phyloP scores from a whole-genome alignment of 495 filamentous ascomycete genomes.

The Daldinia childiae region DNA sequence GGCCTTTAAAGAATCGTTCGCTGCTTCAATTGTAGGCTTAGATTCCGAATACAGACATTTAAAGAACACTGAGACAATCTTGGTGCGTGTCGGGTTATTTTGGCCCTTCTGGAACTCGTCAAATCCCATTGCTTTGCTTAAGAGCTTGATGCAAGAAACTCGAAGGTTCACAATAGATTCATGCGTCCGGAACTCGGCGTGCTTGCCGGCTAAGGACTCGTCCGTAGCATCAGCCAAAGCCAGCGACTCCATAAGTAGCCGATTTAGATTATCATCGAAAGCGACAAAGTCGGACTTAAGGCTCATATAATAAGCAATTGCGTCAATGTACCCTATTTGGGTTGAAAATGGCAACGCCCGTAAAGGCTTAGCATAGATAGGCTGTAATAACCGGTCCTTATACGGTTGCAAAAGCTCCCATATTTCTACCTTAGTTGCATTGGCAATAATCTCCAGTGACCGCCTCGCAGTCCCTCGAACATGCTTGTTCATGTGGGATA shows the following conservation, averaged over 20 bases:
- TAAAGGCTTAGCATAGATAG: slow-evolving; percentile 94
- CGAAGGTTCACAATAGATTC: slow-evolving; percentile 91
- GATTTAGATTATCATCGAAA: slow-evolving; percentile 89
- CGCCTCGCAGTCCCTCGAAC: slow-evolving; percentile 86
- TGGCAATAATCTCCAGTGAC: slow-evolving; percentile 81
- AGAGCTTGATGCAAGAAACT: slow-evolving; percentile 90
- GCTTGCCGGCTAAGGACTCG: slow-evolving; percentile 84
- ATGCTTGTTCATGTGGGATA: slow-evolving; percentile 93
- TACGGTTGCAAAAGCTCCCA: slow-evolving; percentile 87
- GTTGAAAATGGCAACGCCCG: slow-evolving; percentile 89
- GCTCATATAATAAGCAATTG: slow-evolving; percentile 90
- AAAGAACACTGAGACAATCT: slow-evolving; percentile 96
- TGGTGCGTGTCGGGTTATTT: slow-evolving; percentile 76
- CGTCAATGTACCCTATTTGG: slow-evolving; percentile 98
- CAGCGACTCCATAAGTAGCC: slow-evolving; percentile 89
- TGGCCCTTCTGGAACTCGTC: slow-evolving; percentile 78
- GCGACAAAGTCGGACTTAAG: slow-evolving; percentile 85
- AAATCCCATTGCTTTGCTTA: slow-evolving; percentile 92
- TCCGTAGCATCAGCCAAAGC: slow-evolving; percentile 94
- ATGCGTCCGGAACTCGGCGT: slow-evolving; percentile 86
- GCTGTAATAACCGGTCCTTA: slow-evolving; percentile 82
- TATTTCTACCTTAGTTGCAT: slow-evolving; percentile 76
- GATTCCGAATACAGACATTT: slow-evolving; percentile 94
- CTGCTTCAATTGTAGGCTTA: slow-evolving; percentile 90
- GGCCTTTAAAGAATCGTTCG: slow-evolving; percentile 84